These are phyloP conservation scores for Aureobasidium lini DNA, from an alignment of 2,329 filamentous ascomycete species.

Conservation along the genomic window DNA sequence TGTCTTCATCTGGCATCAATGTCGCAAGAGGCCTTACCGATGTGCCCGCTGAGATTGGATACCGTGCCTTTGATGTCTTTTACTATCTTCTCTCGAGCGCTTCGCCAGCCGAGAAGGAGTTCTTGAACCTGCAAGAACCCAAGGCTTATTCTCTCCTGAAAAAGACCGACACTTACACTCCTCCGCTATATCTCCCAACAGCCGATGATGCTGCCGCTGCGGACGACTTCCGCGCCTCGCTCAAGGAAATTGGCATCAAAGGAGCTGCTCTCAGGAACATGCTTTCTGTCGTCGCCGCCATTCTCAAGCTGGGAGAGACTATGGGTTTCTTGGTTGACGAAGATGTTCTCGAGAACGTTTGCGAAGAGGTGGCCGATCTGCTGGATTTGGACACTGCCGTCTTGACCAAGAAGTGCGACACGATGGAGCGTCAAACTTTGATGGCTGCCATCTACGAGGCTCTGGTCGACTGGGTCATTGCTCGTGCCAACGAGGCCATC, in stretches of 20 bases:
- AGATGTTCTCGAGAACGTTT: constrained; percentile 76
- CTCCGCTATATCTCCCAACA: constrained; percentile 82
- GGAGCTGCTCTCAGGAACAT: constrained; percentile 74
- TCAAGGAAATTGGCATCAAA: constrained; percentile 92
- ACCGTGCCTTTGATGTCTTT: constrained; percentile 93
- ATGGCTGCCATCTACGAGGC: constrained; percentile 88
- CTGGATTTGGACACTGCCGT: constrained; percentile 82
- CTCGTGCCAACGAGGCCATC: constrained; percentile 81
- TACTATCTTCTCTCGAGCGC: constrained; percentile 93
- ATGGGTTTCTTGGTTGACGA: constrained; percentile 77
- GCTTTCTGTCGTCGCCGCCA: constrained; percentile 74
- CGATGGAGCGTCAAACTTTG: constrained; percentile 73
- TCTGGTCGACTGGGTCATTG: constrained; percentile 88
- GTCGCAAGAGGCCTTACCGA: constrained; percentile 71
- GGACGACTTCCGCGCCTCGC: constrained; percentile 79
- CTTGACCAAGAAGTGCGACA: constrained; percentile 69
- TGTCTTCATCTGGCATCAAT: constrained; percentile 85
- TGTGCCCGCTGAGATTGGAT: constrained; percentile 70
- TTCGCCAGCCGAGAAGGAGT: constrained; percentile 82
- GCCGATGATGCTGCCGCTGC: constrained; percentile 88
- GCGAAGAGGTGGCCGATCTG: constrained; percentile 81
- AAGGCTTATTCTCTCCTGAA: constrained; percentile 72
- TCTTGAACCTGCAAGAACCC: constrained; percentile 69
- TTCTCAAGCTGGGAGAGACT: constrained; percentile 88
- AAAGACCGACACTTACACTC: constrained; percentile 75